phyloP scores from a whole-genome alignment of 805 yeast genomes.

The Candida hispaniensis region DNA sequence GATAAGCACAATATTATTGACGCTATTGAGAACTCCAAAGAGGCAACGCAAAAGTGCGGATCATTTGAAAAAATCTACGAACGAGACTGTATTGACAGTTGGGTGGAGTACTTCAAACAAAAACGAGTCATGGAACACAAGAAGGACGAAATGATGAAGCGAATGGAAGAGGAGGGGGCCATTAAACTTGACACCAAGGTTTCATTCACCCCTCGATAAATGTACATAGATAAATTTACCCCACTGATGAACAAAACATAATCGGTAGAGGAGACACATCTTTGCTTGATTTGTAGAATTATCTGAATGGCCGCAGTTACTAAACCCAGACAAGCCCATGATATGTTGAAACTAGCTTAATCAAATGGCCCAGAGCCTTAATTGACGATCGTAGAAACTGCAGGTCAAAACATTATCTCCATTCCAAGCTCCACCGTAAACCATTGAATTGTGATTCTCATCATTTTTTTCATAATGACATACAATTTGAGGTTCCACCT shows the following conservation, averaged over 20 bases:
- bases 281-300: too few species aligned
- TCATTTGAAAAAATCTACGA: slow-evolving; percentile 48
- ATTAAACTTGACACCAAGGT: slow-evolving; percentile 19
- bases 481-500: slow-evolving; percentile 22
- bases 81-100: slow-evolving; percentile 67
- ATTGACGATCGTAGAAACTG: slow-evolving; percentile 78
- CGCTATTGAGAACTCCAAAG: slow-evolving; percentile 39
- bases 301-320: too few species aligned
- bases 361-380: slow-evolving; percentile 82
- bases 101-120: slow-evolving; percentile 87
- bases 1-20: slow-evolving; percentile 56
- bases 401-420: slow-evolving; percentile 57
- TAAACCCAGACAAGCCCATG: too few species aligned
- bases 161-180: slow-evolving; percentile 63
- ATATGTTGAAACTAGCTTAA: too few species aligned
- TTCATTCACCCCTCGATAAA: too few species aligned
- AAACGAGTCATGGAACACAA: slow-evolving; percentile 70
- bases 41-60: slow-evolving; percentile 49
- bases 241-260: too few species aligned
- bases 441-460: slow-evolving; percentile 80
- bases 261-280: too few species aligned
- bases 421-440: slow-evolving; percentile 91
- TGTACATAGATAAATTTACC: too few species aligned
- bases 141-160: slow-evolving; percentile 54
- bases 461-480: slow-evolving; percentile 41